Base-by-base conservation (phyloP, 2,329 filamentous ascomycete genomes). In the Exophiala dermatitidis region DNA sequence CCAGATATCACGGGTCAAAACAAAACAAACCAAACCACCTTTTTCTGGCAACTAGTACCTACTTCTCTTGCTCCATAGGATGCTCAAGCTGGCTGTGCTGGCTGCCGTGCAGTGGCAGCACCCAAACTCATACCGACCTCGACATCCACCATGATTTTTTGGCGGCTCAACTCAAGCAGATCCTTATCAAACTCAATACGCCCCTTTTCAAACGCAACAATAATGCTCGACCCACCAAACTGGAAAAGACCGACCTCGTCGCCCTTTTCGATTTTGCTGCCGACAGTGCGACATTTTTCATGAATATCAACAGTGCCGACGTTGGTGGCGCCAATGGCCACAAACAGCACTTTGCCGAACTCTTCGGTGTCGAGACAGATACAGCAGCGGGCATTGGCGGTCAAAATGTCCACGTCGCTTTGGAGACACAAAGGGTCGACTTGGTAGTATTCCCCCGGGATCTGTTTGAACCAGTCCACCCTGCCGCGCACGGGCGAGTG, bases 321-420 rank as follows among this genome's bases (percentile, higher is more conserved):
- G 91, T 97, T 96, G 91, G 97, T 98, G 48, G 93, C 93, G 53
- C 93, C 93, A 3, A 98, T 87, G 64, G 93, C 97, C 50, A 98
- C 83, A 50, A 95, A 87, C 88, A 96, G 97, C 53, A 98, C 93
- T 5, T 90, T 82, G 1, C 91, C 91, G 68, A 95, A 88, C 30
- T 79, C 74, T 9, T 82, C 81, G n/a, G 86, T 91, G 67, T 97
- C 90, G 60, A 98, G 95, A 0, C 93, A 93, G 34, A 95, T 87
- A 26, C 94, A 68, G 2, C 95, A 80, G 19, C 93, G 82, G 32
- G 96, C 82, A 59, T 98, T 98, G 72, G 97, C 93, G 52, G 93
- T 90, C 65, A 97, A 97, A 3, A 97, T 91, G 67, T 98, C 93
- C 10, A 98, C 79, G 0, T 91, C 86, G 1, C 88, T 95, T 19